Base-by-base conservation (phyloP, 352 stramenopile species). In the Phytopythium ostracodes region DNA sequence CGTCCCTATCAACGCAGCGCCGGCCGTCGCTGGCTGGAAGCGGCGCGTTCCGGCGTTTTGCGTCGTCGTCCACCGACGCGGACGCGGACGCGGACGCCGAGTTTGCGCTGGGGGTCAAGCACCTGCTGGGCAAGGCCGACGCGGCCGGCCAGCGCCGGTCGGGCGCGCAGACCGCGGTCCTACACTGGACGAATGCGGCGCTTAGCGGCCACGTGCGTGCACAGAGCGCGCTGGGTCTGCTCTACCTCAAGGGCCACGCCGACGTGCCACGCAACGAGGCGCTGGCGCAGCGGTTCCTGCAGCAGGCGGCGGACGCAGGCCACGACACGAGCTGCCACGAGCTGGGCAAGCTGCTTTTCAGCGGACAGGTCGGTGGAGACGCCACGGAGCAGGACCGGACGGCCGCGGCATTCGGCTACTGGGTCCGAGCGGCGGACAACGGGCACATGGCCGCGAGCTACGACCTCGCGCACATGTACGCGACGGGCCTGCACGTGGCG, bases 181-280 rank as follows among this genome's bases (percentile, higher is more conserved):
- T 91, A 20, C 82, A 92, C 68, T 94, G 85, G 85, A 92, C 81
- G 14, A 91, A 79, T 56, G 85, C 85, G 0, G 85, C 85, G 31
- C 77, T 89, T 60, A 59, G 72, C 46, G 85, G 83, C n/a, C 79
- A 92, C 62, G 63, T 81, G 9, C 88, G 88, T 50, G 85, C 85
- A 1, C 78, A 90, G 35, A 87, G 81, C 14, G 85, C 83, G 15
- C 66, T 92, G 9, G 85, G 85, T 1, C 85, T 82, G 58, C 64
- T 94, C 43, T 94, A 92, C 58, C 62, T 92, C 22, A 69, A 75
- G 20, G 85, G 81, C 24, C 76, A 91, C 60, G 68, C 59, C 4
- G 71, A 71, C 12, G 72, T 92, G 52, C 55, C 70, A 33, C 61
- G 67, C 20, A 77, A 94, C 54, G 66, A 79, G 43, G 31, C 60